Evolutionary conservation across 2,329 filamentous ascomycete species (phyloP).

Genomic region (Microascus cirrosus): DNA sequence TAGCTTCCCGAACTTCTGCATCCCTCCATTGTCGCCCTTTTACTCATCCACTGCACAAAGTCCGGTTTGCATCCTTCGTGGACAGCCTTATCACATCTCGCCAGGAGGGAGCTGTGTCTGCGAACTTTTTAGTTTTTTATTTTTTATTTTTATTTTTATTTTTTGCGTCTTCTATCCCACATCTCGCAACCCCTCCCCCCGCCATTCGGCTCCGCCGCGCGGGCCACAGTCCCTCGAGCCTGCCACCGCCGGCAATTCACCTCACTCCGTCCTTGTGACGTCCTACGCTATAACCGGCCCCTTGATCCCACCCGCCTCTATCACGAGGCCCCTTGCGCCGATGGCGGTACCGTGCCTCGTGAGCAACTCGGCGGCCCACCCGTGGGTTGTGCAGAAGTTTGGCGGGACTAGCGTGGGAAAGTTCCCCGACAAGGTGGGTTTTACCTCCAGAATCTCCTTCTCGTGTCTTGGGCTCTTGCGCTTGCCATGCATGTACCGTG

Average conservation of each 20-base stretch:
- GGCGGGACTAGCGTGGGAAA: constrained; percentile 94
- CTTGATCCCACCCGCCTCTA: neutral
- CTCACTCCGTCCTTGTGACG: neutral
- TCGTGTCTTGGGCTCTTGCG: neutral
- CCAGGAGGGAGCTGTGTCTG: too few relatives aligned
- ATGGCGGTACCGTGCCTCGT: neutral
- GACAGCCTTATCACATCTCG: neutral
- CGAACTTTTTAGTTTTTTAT: too few relatives aligned
- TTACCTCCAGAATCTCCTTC: neutral
- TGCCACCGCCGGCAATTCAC: neutral
- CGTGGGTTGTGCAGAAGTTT: constrained; percentile 90
- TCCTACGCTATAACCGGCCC: neutral
- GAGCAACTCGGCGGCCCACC: constrained; percentile 10
- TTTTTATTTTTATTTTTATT: too few relatives aligned
- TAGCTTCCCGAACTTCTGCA: neutral
- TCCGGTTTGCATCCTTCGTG: neutral
- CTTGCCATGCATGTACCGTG: neutral
- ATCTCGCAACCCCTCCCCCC: neutral
- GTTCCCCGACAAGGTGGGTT: constrained; percentile 59
- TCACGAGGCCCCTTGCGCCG: neutral
- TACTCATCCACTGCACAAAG: neutral
- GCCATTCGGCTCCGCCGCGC: neutral
- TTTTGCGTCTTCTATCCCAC: too few relatives aligned
- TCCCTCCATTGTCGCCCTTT: neutral
- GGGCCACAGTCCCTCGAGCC: neutral